Conservation (phyloP, 2,329 filamentous ascomycete species). For the Zopfia rhizophila region DNA sequence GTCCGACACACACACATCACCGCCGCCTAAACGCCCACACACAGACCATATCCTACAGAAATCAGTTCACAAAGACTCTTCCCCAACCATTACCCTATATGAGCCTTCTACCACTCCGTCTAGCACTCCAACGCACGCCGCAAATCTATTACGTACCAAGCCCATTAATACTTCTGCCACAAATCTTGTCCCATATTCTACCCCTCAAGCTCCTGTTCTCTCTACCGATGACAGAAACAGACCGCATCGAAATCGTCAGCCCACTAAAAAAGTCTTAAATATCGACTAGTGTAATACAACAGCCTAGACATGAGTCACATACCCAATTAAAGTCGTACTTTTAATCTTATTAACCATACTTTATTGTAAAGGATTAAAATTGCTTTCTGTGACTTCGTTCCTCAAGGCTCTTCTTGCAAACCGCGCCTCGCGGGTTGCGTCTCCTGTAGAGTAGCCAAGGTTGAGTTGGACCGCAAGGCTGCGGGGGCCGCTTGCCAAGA, state of each 20-base stretch:
- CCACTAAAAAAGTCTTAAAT: slow-evolving; percentile 6
- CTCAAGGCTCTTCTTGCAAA: slow-evolving; percentile 15
- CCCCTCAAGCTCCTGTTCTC: slow-evolving; percentile 10
- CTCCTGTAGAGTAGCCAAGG: slow-evolving; percentile 6
- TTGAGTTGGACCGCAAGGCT: slow-evolving; percentile 5
- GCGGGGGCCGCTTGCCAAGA: slow-evolving; percentile 3
- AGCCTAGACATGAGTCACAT: slow-evolving; percentile 8
- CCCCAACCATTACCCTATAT: slow-evolving; percentile 6
- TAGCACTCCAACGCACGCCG: slow-evolving; percentile 7
- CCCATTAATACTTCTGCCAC: slow-evolving; percentile 8
- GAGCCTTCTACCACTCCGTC: slow-evolving; percentile 8
- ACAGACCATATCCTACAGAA: slow-evolving; percentile 10
- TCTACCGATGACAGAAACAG: slow-evolving; percentile 8
- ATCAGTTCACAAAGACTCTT: slow-evolving; percentile 6
- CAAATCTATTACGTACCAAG: slow-evolving; percentile 9
- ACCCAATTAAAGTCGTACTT: too few species aligned
- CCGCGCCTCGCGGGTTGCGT: slow-evolving; percentile 9
- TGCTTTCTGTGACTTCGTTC: slow-evolving; percentile 11
- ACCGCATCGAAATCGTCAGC: slow-evolving; percentile 9
- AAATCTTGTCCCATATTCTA: slow-evolving; percentile 10
- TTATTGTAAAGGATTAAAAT: slow-evolving; percentile 7
- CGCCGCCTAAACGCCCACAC: slow-evolving; percentile 7
- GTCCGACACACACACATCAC: slow-evolving; percentile 5
- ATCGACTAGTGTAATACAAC: slow-evolving; percentile 7
- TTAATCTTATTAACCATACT: slow-evolving; percentile 3